Evolutionary conservation across 1,139 yeast genomes (phyloP).

Genomic region (Lodderomyces metapsilosis): DNA sequence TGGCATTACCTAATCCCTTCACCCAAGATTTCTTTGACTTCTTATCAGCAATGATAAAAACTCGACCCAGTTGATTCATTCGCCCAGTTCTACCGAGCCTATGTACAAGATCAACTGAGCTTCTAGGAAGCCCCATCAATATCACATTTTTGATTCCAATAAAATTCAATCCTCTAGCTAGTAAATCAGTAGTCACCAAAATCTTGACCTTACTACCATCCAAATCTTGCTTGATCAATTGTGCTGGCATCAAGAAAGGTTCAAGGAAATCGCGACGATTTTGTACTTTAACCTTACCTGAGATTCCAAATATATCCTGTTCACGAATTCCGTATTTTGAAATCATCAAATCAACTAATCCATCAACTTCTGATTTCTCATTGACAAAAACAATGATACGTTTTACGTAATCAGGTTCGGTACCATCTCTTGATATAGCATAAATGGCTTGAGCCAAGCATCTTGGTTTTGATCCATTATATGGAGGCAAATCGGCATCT

Average conservation of each 20-base stretch:
- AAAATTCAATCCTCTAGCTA: constrained; percentile 90
- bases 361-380: constrained; percentile 60
- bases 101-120: constrained; percentile 84
- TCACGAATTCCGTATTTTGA: constrained; percentile 53
- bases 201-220: constrained; percentile 48
- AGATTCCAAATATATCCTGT: constrained; percentile 53
- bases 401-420: constrained; percentile 74
- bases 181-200: constrained; percentile 83
- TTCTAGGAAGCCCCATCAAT: constrained; percentile 80
- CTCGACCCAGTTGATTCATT: constrained; percentile 87
- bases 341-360: constrained; percentile 53
- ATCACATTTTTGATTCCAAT: constrained; percentile 78
- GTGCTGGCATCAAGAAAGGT: constrained; percentile 63
- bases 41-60: constrained; percentile 68
- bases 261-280: constrained; percentile 57
- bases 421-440: constrained; percentile 80
- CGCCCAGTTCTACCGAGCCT: constrained; percentile 95
- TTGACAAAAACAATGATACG: constrained; percentile 88
- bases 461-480: constrained; percentile 76
- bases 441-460: constrained; percentile 87
- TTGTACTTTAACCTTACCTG: constrained; percentile 60
- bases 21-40: constrained; percentile 75
- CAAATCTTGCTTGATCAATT: constrained; percentile 29
- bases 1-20: constrained; percentile 73
- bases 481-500: constrained; percentile 74